Base-by-base conservation (phyloP, 116 monocot species). In the Zostera marina region DNA sequence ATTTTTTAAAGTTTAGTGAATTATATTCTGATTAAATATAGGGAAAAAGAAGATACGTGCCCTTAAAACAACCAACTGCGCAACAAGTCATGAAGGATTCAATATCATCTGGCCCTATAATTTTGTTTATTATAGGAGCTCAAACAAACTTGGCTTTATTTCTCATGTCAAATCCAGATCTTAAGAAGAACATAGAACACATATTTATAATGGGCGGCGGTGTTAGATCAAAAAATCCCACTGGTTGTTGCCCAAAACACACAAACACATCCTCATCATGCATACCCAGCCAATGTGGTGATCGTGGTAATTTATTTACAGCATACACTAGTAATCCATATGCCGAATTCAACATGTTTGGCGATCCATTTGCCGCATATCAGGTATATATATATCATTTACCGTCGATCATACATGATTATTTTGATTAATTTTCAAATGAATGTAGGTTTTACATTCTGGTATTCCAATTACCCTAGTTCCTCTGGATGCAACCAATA, bases 161-260 rank as follows among this genome's bases (percentile, higher is more conserved):
- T 66, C 83, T 92, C 60, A 83, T 92, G 92, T 65, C 69, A 2
- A 73, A 92, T 66, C 83, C 92, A 46, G 66, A 83, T 17, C 39
- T 92, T 54, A 92, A 78, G 72, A 83, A 64, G 69, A 92, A 92
- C 41, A 65, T 92, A 3, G 82, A 87, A 60, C 87, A 79, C 42
- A 87, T 92, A 22, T 92, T 77, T 63, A 61, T 76, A 46, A 92
- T 92, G 92, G 92, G 92, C 22, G 92, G 92, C 47, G 87, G 83
- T 41, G 68, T 92, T 8, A 87, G 78, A 26, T 80, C 87, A 5
- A 76, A 66, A 23, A 83, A 92, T 58, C 92, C 92, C 12, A 87
- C 78, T 42, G 87, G 92, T 4, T 92, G 92, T 60, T 92, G 92
- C 65, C 76, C 72, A 3, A 57, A 52, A 22, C 66, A 78, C 55